phyloP scores from a whole-genome alignment of 2,329 filamentous ascomycete species.

The Epichloe brachyelytri region DNA sequence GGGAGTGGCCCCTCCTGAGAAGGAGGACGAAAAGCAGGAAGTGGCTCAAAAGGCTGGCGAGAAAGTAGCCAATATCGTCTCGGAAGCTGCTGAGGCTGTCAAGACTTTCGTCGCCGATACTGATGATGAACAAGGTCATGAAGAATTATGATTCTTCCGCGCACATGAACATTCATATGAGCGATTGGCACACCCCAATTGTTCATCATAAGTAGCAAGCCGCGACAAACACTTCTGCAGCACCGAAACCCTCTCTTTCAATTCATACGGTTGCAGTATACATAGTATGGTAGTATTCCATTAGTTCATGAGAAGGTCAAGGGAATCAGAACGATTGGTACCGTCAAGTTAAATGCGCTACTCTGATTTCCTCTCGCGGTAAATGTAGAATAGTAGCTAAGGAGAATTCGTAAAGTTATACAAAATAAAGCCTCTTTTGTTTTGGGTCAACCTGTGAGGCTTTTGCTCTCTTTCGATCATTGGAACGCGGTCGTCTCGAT shows the following conservation, averaged over 20 bases:
- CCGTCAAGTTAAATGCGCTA: not conserved
- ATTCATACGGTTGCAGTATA: not conserved
- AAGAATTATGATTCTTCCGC: conserved; percentile 37
- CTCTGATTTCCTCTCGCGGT: too few species aligned
- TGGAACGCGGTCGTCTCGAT: conserved; percentile 22
- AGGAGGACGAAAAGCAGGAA: conserved; percentile 15
- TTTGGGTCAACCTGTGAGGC: conserved; percentile 25
- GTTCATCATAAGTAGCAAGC: not conserved
- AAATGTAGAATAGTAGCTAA: not conserved
- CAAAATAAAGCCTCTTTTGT: conserved; percentile 42
- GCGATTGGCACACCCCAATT: not conserved
- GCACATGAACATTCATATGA: too few species aligned
- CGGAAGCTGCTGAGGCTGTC: conserved; percentile 20
- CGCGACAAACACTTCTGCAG: not conserved
- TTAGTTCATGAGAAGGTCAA: not conserved
- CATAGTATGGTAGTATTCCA: not conserved
- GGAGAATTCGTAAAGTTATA: conserved; percentile 14
- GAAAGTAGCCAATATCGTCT: conserved; percentile 10
- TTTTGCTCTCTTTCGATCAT: conserved; percentile 27
- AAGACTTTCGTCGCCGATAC: conserved; percentile 41
- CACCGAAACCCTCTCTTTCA: not conserved
- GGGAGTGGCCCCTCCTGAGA: conserved; percentile 42
- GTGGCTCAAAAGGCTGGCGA: conserved; percentile 13
- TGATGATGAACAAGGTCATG: conserved; percentile 44
- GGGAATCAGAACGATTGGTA: not conserved